Percentiles rank a stretch among this genome's conserved stretches.
Evolutionary conservation across 176 grass and related monocot genomes (phyloP).

Genomic region (Avena eriantha): DNA sequence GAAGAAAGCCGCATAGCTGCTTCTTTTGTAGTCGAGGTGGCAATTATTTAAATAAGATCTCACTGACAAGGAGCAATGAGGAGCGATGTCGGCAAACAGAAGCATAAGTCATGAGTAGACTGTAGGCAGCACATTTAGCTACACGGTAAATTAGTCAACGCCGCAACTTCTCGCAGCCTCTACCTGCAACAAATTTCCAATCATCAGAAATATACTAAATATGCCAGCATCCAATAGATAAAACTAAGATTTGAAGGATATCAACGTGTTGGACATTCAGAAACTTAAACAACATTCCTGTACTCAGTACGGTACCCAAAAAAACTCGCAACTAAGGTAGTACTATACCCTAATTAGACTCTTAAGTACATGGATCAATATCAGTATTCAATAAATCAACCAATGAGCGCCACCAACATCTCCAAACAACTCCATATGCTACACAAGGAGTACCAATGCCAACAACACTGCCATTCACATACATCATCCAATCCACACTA

Average conservation of each 20-base stretch:
- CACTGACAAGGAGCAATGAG: constrained; percentile 22
- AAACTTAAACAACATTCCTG: background rate
- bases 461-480: background rate
- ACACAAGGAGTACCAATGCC: background rate
- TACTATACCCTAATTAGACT: background rate
- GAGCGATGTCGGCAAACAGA: background rate
- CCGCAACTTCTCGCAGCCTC: background rate
- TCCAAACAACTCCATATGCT: constrained; percentile 12
- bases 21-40: constrained; percentile 19
- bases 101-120: constrained; percentile 36
- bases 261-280: background rate
- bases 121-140: constrained; percentile 23
- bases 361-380: background rate
- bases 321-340: background rate
- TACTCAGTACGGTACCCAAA: background rate
- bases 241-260: constrained; percentile 5
- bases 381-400: background rate
- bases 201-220: constrained; percentile 31
- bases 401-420: background rate
- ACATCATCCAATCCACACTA: background rate
- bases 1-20: constrained; percentile 79
- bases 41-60: constrained; percentile 17
- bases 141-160: constrained; percentile 16
- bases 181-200: constrained; percentile 31
- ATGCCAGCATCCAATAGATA: background rate